Evolutionary conservation across 2,329 filamentous ascomycete genomes (phyloP).

Genomic region (Aspergillus proliferans): DNA sequence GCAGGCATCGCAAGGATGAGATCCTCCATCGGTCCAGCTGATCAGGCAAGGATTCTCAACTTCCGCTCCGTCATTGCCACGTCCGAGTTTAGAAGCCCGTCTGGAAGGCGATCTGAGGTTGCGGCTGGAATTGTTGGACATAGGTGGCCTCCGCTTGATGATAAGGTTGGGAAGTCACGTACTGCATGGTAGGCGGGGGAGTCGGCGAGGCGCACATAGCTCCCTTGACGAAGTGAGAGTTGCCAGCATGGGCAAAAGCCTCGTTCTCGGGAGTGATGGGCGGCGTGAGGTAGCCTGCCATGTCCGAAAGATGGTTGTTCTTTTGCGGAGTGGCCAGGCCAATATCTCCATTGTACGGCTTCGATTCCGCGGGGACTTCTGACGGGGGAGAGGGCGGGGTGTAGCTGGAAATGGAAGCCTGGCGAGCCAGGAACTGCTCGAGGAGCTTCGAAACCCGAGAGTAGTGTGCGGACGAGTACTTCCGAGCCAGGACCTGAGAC

Average conservation of each 20-base stretch:
- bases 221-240: slow-evolving; percentile 27
- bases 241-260: slow-evolving; percentile 31
- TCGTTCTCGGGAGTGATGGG: slow-evolving; percentile 43
- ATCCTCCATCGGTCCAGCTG: slow-evolving; percentile 4
- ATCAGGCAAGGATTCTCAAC: slow-evolving; percentile 1
- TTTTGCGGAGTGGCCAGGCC: slow-evolving; percentile 41
- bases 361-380: slow-evolving; percentile 31
- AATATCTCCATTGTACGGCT: slow-evolving; percentile 36
- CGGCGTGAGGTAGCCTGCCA: slow-evolving; percentile 42
- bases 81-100: slow-evolving; percentile 23
- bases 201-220: slow-evolving; percentile 33
- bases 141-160: slow-evolving; percentile 27
- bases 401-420: slow-evolving; percentile 50
- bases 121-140: slow-evolving; percentile 28
- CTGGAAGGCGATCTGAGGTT: slow-evolving; percentile 30
- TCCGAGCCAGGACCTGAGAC: slow-evolving; percentile 60
- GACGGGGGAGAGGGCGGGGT: slow-evolving; percentile 36
- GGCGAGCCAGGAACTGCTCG: slow-evolving; percentile 60
- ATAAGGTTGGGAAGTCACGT: slow-evolving; percentile 31
- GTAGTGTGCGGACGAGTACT: slow-evolving; percentile 61
- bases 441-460: slow-evolving; percentile 59
- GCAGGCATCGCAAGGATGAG: neutral
- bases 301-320: slow-evolving; percentile 24
- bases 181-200: slow-evolving; percentile 31
- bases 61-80: slow-evolving; percentile 2